Percentiles rank a stretch among this genome's conserved stretches.
Conservation (phyloP, 441 rosid species). For the Pelargonium citronellum region DNA sequence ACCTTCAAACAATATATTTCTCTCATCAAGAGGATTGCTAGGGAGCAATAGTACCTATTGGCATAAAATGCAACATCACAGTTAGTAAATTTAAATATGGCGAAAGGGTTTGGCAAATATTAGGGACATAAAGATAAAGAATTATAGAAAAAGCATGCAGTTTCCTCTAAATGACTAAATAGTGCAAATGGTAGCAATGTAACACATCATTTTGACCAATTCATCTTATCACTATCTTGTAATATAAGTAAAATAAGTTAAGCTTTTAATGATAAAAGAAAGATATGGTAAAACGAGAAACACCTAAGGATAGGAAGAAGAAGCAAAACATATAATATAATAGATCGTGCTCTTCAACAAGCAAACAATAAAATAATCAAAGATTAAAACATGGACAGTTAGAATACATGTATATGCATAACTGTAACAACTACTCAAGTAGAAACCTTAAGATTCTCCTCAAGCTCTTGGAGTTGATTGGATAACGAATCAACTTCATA, state of each 20-base stretch:
- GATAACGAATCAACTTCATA: slow-evolving; percentile 61
- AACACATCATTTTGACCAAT: background rate
- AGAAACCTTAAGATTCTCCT: slow-evolving; percentile 75
- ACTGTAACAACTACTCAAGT: slow-evolving; percentile 9
- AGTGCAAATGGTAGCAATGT: background rate
- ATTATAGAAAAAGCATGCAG: background rate
- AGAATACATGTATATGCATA: background rate
- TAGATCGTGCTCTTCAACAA: slow-evolving; percentile 2
- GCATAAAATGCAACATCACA: slow-evolving; percentile 16
- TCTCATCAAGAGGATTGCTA: slow-evolving; percentile 87
- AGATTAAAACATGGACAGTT: background rate
- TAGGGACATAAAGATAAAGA: slow-evolving; percentile 10
- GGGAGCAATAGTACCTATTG: slow-evolving; percentile 72
- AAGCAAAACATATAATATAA: background rate
- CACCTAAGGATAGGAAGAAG: background rate
- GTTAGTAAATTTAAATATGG: background rate
- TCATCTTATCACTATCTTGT: background rate
- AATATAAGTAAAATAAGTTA: background rate
- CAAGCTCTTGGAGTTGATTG: slow-evolving; percentile 54
- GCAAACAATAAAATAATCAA: slow-evolving; percentile 3
- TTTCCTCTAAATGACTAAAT: background rate
- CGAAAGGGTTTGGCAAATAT: slow-evolving; percentile 6
- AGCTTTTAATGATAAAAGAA: background rate
- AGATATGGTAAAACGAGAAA: background rate
- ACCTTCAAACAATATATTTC: slow-evolving; percentile 98